Conservation (phyloP, 2,329 filamentous ascomycete genomes). For the Fusarium sp. region DNA sequence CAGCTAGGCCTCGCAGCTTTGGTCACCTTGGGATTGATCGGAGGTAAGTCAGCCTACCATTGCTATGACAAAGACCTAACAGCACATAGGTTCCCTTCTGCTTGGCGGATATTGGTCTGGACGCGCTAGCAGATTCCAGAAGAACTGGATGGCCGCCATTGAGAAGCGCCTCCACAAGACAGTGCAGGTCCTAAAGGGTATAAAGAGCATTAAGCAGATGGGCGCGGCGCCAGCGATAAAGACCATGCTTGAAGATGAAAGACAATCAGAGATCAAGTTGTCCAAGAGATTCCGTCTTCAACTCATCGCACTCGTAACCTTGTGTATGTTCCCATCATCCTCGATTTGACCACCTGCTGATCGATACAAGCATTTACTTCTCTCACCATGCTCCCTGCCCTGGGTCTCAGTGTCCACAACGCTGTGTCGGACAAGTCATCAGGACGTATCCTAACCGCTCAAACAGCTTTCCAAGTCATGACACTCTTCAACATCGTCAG, state of each 20-base stretch:
- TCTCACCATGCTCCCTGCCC: background rate
- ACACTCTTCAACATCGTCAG: background rate
- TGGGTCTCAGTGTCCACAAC: background rate
- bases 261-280: background rate
- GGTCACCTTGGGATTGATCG: accelerated
- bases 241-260: background rate
- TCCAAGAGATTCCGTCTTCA: background rate
- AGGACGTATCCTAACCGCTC: background rate
- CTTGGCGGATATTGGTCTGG: background rate
- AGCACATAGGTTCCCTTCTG: accelerated
- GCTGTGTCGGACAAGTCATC: background rate
- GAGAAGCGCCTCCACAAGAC: background rate
- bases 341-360: accelerated
- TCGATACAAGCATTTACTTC: background rate
- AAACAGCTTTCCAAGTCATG: background rate
- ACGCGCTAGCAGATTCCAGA: background rate
- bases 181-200: background rate
- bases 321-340: background rate
- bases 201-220: background rate
- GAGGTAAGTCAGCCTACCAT: background rate
- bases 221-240: background rate
- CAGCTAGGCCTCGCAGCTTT: background rate
- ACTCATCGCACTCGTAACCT: background rate
- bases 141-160: background rate
- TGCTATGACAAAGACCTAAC: background rate